A percentile compares a stretch with the other conserved stretches of the same genome.
phyloP scores from a whole-genome alignment of 192 early-diverging fungal genomes.

The Podila epicladia region DNA sequence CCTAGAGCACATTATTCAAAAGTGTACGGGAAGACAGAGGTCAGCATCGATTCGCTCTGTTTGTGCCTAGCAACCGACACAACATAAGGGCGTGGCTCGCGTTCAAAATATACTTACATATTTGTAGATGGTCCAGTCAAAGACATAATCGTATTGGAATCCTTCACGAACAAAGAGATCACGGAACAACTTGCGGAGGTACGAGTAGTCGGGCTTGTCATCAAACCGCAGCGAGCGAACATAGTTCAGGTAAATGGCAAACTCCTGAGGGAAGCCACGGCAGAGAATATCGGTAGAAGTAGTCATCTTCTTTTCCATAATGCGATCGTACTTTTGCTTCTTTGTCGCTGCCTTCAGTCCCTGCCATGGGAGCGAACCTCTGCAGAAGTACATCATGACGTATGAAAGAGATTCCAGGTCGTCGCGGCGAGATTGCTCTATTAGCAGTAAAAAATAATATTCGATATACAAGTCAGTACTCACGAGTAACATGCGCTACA shows the following conservation, averaged over 20 bases:
- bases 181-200: conserved; percentile 87
- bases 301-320: conserved; percentile 93
- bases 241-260: conserved; percentile 90
- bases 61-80: too few species aligned
- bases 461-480: background rate
- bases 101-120: conserved; percentile 50
- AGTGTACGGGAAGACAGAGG: too few species aligned
- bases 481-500: too few species aligned
- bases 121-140: conserved; percentile 90
- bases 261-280: conserved; percentile 85
- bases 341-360: conserved; percentile 90
- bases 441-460: background rate
- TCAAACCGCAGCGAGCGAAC: conserved; percentile 87
- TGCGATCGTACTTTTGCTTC: conserved; percentile 95
- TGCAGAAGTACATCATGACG: conserved; percentile 92
- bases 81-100: background rate
- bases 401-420: conserved; percentile 92
- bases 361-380: conserved; percentile 93
- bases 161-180: conserved; percentile 86
- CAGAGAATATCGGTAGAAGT: conserved; percentile 86
- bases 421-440: conserved; percentile 90
- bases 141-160: conserved; percentile 88
- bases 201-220: conserved; percentile 92
- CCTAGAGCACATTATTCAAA: conserved; percentile 5
- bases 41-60: too few species aligned